phyloP scores from a whole-genome alignment of 257 asterid species.

The Cynanchum wilfordii region DNA sequence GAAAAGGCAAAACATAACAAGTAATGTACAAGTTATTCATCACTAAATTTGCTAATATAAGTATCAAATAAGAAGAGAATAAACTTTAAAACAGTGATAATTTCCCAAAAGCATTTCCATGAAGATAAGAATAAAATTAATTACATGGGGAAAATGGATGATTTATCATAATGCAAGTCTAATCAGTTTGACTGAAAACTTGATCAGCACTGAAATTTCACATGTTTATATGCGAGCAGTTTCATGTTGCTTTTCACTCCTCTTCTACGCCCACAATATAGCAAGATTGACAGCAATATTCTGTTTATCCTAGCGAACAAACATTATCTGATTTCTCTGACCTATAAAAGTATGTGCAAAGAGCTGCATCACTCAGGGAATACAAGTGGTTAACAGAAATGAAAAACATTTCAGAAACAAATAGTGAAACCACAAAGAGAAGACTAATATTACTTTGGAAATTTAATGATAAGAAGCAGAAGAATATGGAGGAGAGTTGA shows the following conservation, averaged over 20 bases:
- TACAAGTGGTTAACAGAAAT: too few relatives aligned
- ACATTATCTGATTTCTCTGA: not conserved
- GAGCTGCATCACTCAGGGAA: not conserved
- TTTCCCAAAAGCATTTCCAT: not conserved
- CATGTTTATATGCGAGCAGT: not conserved
- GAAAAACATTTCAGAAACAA: not conserved
- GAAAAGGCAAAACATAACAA: not conserved
- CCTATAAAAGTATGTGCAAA: not conserved
- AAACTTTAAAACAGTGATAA: not conserved
- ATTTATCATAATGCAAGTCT: not conserved
- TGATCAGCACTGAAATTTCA: not conserved
- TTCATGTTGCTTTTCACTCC: not conserved
- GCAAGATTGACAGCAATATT: not conserved
- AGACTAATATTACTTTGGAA: not conserved
- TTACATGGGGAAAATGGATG: not conserved
- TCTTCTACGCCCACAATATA: not conserved
- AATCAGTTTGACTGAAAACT: not conserved
- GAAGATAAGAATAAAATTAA: not conserved
- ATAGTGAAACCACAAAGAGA: not conserved
- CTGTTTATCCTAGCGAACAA: not conserved
- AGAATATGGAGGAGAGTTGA: conserved; percentile 7
- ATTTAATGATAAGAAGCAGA: not conserved
- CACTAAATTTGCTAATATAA: not conserved
- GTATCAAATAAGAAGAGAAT: not conserved
- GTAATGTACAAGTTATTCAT: not conserved